Conservation (phyloP, 495 filamentous ascomycete species). For the Penicillium salamii region DNA sequence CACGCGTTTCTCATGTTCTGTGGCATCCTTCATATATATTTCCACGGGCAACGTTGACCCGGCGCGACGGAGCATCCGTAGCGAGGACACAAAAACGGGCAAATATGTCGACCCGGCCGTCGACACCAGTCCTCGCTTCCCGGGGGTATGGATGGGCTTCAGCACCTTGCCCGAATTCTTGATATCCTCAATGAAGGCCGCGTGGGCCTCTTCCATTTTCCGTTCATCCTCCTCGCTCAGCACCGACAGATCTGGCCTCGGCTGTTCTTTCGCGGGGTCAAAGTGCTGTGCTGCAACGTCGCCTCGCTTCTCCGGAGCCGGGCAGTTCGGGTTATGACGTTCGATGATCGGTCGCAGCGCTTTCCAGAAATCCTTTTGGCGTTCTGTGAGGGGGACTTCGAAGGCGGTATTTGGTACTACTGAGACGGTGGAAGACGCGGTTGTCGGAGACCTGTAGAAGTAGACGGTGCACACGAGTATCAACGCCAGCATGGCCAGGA, state of each 20-base stretch:
- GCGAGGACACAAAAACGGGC: constrained; percentile 46
- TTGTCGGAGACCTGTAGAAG: constrained; percentile 30
- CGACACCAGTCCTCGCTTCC: constrained; percentile 55
- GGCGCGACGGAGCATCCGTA: constrained; percentile 57
- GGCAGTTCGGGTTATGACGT: constrained; percentile 25
- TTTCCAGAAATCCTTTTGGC: constrained; percentile 36
- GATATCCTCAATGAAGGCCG: constrained; percentile 39
- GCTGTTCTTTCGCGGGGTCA: constrained; percentile 29
- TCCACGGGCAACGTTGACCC: constrained; percentile 57
- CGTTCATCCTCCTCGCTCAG: constrained; percentile 31
- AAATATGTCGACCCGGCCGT: constrained; percentile 46
- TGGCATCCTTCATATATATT: constrained; percentile 51
- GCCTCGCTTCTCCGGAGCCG: constrained; percentile 21
- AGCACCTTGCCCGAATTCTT: constrained; percentile 24
- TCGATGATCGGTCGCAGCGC: constrained; percentile 31
- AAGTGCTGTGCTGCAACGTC: constrained; percentile 25
- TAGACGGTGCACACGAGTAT: constrained; percentile 34
- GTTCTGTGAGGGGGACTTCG: constrained; percentile 30
- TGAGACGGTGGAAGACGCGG: constrained; percentile 24
- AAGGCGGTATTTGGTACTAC: constrained; percentile 32
- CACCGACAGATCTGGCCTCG: constrained; percentile 34
- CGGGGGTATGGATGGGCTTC: constrained; percentile 39
- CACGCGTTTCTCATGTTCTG: constrained; percentile 49
- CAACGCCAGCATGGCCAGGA: constrained; percentile 20
- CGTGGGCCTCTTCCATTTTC: constrained; percentile 42